Conservation (phyloP, 805 yeast species). For the Nakazawaea peltata region DNA sequence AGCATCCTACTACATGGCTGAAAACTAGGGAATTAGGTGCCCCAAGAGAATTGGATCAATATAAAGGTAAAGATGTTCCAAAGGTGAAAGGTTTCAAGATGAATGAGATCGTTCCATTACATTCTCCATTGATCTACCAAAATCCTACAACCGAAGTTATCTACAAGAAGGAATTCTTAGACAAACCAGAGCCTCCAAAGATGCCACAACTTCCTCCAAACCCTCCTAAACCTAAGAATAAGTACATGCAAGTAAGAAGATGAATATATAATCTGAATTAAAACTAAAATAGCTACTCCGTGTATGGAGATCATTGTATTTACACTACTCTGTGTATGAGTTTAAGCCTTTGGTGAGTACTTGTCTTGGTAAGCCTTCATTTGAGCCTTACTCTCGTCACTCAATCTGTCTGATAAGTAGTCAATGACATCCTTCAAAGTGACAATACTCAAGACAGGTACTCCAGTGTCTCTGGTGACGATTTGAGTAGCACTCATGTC, state of each 20-base stretch:
- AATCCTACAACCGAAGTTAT: conserved; percentile 74
- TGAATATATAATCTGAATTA: conserved; percentile 32
- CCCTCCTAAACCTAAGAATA: conserved; percentile 48
- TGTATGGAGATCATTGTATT: too few species aligned
- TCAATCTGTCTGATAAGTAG: conserved; percentile 47
- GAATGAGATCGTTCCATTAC: conserved; percentile 85
- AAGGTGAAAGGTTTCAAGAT: conserved; percentile 79
- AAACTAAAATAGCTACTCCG: conserved; percentile 18
- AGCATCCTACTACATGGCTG: conserved; percentile 60
- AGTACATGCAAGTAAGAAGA: conserved; percentile 56
- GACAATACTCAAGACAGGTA: conserved; percentile 82
- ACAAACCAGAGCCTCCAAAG: conserved; percentile 26
- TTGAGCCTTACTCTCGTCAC: conserved; percentile 46
- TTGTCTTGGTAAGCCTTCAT: conserved; percentile 50
- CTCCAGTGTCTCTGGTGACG: conserved; percentile 60
- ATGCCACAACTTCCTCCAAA: conserved; percentile 27
- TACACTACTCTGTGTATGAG: too few species aligned
- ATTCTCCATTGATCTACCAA: conserved; percentile 70
- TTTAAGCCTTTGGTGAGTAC: conserved; percentile 35
- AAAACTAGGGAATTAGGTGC: conserved; percentile 58
- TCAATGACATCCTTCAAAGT: conserved; percentile 65
- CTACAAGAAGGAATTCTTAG: conserved; percentile 36
- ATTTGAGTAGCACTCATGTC: conserved; percentile 73
- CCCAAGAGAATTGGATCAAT: conserved; percentile 53
- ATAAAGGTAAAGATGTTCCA: conserved; percentile 56